Percentiles rank a stretch among this genome's conserved stretches.
These are phyloP conservation scores for Leccinum broughii DNA, from an alignment of 768 basidiomycete species.

Conservation along the genomic window DNA sequence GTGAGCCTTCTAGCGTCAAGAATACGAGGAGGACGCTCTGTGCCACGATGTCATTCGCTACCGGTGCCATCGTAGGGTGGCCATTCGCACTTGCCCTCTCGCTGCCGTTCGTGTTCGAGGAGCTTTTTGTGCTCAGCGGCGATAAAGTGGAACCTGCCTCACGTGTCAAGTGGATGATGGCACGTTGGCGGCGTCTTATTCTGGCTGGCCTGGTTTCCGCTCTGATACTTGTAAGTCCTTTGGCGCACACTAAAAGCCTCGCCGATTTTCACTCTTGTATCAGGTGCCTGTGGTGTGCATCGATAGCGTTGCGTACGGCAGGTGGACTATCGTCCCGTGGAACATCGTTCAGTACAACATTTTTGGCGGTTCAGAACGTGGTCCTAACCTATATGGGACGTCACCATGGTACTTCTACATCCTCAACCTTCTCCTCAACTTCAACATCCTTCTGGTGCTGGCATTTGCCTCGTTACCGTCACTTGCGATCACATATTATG, in stretches of 20 bases:
- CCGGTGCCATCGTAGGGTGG: slow-evolving; percentile 92
- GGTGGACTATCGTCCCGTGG: slow-evolving; percentile 78
- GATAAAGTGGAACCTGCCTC: slow-evolving; percentile 57
- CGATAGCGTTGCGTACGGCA: slow-evolving; percentile 87
- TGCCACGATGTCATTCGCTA: slow-evolving; percentile 70
- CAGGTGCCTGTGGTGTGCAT: slow-evolving; percentile 83
- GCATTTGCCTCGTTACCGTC: slow-evolving; percentile 81
- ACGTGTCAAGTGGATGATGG: slow-evolving; percentile 53
- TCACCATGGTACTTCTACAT: slow-evolving; percentile 87
- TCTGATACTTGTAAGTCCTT: slow-evolving; percentile 58
- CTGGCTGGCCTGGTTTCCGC: slow-evolving; percentile 53
- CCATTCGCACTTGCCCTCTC: slow-evolving; percentile 90
- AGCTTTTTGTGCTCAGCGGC: slow-evolving; percentile 74
- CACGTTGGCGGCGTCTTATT: slow-evolving; percentile 60
- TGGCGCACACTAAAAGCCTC: background rate
- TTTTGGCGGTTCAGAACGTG: slow-evolving; percentile 74
- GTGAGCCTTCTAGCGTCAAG: slow-evolving; percentile 54
- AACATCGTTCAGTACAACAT: slow-evolving; percentile 95
- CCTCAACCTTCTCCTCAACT: slow-evolving; percentile 88
- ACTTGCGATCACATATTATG: slow-evolving; percentile 65
- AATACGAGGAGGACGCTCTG: slow-evolving; percentile 58
- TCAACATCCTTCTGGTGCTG: slow-evolving; percentile 83
- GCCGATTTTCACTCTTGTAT: background rate
- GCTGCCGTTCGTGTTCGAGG: slow-evolving; percentile 88
- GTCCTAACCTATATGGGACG: slow-evolving; percentile 93